These are phyloP conservation scores for Fraxinus americana DNA, from an alignment of 257 asterid genomes.

Conservation along the genomic window DNA sequence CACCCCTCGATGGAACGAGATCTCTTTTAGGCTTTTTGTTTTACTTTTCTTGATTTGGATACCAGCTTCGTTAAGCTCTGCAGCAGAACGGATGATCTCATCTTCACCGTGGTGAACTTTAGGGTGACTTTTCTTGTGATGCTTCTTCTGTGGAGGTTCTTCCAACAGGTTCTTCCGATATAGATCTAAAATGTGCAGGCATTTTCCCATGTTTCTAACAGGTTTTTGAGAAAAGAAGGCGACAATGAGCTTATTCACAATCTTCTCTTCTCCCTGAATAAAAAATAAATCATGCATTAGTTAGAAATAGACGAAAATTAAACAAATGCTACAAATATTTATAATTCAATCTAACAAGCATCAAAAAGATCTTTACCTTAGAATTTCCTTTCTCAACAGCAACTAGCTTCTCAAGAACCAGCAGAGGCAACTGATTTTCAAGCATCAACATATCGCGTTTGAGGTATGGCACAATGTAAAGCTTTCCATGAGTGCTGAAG, in stretches of 20 bases:
- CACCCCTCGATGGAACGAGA: slow-evolving; percentile 24
- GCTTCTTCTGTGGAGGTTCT: not conserved
- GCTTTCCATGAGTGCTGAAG: slow-evolving; percentile 19
- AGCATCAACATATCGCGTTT: slow-evolving; percentile 26
- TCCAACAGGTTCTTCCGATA: slow-evolving; percentile 29
- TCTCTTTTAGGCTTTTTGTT: slow-evolving; percentile 30
- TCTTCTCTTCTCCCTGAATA: not conserved
- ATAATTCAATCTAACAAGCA: not conserved
- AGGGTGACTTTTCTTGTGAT: not conserved
- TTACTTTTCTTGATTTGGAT: slow-evolving; percentile 27
- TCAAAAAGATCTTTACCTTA: not conserved
- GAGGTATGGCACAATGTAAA: slow-evolving; percentile 4
- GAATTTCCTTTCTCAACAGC: not conserved
- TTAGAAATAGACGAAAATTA: not conserved
- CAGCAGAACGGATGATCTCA: slow-evolving; percentile 33
- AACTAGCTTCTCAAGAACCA: slow-evolving; percentile 8
- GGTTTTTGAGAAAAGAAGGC: not conserved
- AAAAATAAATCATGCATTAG: not conserved
- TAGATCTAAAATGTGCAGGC: slow-evolving; percentile 34
- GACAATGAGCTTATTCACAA: not conserved
- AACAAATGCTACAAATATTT: no score
- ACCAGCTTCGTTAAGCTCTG: slow-evolving; percentile 44
- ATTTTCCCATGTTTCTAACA: not conserved
- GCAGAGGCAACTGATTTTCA: slow-evolving; percentile 24
- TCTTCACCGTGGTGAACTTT: slow-evolving; percentile 9